Base-by-base conservation (phyloP, 1,284 basidiomycete genomes). In the Irpex lacteus region DNA sequence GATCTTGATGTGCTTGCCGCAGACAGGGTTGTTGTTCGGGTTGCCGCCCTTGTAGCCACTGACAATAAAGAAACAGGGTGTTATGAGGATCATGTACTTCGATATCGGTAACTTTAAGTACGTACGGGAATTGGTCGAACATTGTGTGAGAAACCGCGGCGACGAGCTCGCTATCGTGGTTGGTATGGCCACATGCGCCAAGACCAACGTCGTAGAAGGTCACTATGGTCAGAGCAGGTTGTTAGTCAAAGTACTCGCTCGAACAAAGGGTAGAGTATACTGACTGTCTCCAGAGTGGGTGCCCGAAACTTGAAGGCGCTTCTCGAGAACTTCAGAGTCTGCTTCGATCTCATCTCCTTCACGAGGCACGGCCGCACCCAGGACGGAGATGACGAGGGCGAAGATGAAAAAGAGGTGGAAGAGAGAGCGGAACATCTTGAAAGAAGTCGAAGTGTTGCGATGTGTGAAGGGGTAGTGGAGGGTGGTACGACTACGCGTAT, bases 21-120 rank as follows among this genome's bases (percentile, higher is more conserved):
- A 91, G 61, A 91, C 71, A 32, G 88, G 87, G 75, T 91, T 90
- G 56, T 64, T 67, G 74, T 91, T 91, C 58, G 88, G 85, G 76
- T 91, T 83, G 11, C 44, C 76, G 37, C 78, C 78, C 44, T 74
- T 63, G 70, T 83, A 85, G 11, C 79, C 81, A 60, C 86, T 88
- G 67, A 44, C 11, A 8, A 9, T 9, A 26, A 15, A 56, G 5
- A 44, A 38, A 57, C 13, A 9, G 8, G 8, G 8, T 44, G 9
- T 53, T 53, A 19, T 53, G 9, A 19, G 21, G 15, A 44, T 44
- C 8, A 44, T 15, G 40, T 15, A 13, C 44, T 3, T 47, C 44
- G 44, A 13, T n/a, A 3, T 13, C 44, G 44, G 44, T 47, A 11
- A 11, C n/a, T 47, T 26, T 26, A 26, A 15, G 7, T n/a, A 61